Conservation (phyloP, 83 land plant species). For the Thuja plicata region DNA sequence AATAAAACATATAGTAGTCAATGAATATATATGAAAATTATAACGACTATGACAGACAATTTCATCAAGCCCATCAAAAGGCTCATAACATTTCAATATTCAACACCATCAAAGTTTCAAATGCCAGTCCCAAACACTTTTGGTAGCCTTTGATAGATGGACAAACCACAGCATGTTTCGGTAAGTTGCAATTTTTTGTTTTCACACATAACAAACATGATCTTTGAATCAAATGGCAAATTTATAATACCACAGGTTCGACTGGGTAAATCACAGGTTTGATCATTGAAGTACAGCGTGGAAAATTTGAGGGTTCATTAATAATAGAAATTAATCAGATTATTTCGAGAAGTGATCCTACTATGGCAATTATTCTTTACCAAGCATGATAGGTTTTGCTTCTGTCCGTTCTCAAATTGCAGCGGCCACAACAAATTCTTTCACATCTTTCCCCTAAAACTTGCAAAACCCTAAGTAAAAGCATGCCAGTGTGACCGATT, state of each 20-base stretch:
- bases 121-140: not conserved
- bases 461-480: not conserved
- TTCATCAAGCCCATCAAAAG: too few species aligned
- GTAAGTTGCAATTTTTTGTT: too few species aligned
- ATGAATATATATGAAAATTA: too few species aligned
- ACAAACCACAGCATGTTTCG: not conserved
- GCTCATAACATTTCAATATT: not conserved
- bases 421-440: not conserved
- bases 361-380: not conserved
- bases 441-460: not conserved
- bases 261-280: not conserved
- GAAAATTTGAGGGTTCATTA: not conserved
- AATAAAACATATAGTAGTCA: too few species aligned
- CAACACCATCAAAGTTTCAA: not conserved
- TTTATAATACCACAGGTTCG: not conserved
- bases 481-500: not conserved
- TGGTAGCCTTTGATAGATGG: not conserved
- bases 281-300: not conserved
- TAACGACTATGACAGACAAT: too few species aligned
- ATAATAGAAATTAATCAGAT: too few species aligned
- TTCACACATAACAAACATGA: not conserved
- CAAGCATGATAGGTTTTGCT: not conserved
- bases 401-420: not conserved
- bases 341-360: not conserved
- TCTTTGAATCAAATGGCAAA: too few species aligned